phyloP scores from a whole-genome alignment of 2,329 filamentous ascomycete genomes.

The Claviceps paspali region DNA sequence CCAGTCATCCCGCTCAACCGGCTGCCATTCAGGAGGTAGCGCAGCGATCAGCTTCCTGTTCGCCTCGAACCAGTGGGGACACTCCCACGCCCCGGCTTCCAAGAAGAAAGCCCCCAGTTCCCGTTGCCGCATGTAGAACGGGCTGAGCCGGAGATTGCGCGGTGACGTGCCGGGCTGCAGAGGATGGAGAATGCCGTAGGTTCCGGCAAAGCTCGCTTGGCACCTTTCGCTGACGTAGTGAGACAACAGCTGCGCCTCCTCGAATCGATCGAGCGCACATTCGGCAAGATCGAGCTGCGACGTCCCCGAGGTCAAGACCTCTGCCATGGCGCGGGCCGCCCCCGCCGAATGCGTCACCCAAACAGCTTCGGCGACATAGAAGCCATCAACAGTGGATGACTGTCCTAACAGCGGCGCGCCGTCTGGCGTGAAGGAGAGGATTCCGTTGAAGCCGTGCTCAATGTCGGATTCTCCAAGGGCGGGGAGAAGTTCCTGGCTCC shows the following conservation, averaged over 20 bases:
- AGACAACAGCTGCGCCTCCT: constrained; percentile 40
- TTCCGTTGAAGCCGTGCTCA: constrained; percentile 47
- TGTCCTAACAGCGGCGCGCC: constrained; percentile 44
- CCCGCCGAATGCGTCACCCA: constrained; percentile 54
- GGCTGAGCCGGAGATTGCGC: constrained; percentile 41
- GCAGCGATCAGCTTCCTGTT: constrained; percentile 35
- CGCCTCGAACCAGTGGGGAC: constrained; percentile 45
- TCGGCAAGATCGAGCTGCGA: constrained; percentile 42
- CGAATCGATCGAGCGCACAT: constrained; percentile 45
- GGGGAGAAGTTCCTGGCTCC: constrained; percentile 38
- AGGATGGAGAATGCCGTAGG: constrained; percentile 50
- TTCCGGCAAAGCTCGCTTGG: constrained; percentile 45
- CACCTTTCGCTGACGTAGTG: constrained; percentile 43
- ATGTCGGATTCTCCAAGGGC: constrained; percentile 33
- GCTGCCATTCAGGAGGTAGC: constrained; percentile 38
- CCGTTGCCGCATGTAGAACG: constrained; percentile 38
- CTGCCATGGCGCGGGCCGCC: constrained; percentile 43
- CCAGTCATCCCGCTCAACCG: constrained; percentile 42
- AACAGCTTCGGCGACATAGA: constrained; percentile 49
- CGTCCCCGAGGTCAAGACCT: constrained; percentile 39
- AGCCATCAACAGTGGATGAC: constrained; percentile 41
- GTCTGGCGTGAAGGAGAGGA: constrained; percentile 52
- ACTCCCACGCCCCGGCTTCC: constrained; percentile 45
- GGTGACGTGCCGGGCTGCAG: constrained; percentile 41
- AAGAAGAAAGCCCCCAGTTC: constrained; percentile 44